Evolutionary conservation across 768 basidiomycete species (phyloP).

Genomic region (Psilocybe subaeruginosa): DNA sequence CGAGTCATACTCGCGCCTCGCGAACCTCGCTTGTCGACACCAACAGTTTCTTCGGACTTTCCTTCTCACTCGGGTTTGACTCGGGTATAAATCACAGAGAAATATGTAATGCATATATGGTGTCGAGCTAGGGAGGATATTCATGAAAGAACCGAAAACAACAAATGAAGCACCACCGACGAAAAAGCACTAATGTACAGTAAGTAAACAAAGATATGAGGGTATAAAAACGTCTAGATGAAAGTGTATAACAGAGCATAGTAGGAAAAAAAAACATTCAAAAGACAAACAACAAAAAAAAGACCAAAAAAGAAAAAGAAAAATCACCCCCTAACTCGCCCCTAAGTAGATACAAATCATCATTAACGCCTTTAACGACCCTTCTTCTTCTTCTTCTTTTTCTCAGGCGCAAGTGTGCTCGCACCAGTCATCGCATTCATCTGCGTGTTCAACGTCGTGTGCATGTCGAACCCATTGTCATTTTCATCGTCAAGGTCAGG

Average conservation of each 20-base stretch:
- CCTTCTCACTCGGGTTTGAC: not conserved
- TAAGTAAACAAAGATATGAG: not conserved
- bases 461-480: conserved; percentile 23
- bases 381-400: conserved; percentile 19
- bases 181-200: not conserved
- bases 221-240: not conserved
- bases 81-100: not conserved
- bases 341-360: not conserved
- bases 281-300: conserved; percentile 1
- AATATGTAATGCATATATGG: not conserved
- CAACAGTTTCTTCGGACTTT: not conserved
- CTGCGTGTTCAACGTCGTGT: conserved; percentile 24
- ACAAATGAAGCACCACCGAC: not conserved
- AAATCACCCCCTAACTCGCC: not conserved
- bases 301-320: conserved; percentile 4
- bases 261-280: not conserved
- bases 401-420: not conserved
- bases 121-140: no score
- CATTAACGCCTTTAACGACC: conserved; percentile 5
- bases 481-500: conserved; percentile 17
- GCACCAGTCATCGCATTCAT: conserved; percentile 18
- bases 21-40: not conserved
- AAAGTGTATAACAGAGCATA: conserved; percentile 5
- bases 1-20: not conserved
- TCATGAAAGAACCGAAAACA: not conserved